These are phyloP conservation scores for Orbilia javanica DNA, from an alignment of 2,329 filamentous ascomycete species.

Conservation along the genomic window DNA sequence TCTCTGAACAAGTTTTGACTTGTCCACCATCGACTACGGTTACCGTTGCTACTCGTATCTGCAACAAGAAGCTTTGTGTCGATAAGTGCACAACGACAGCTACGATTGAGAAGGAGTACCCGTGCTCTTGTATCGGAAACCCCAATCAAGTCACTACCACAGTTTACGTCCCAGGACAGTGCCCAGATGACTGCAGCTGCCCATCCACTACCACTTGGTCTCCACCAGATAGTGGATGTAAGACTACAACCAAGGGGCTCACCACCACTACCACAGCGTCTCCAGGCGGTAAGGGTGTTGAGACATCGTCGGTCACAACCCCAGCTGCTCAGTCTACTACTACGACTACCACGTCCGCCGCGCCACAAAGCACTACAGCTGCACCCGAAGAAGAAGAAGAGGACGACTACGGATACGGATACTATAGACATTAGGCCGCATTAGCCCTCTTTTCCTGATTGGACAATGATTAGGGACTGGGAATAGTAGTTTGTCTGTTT, in stretches of 20 bases:
- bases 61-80: constrained; percentile 11
- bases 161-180: constrained; percentile 22
- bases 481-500: background rate
- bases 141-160: constrained; percentile 1
- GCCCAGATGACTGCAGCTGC: constrained; percentile 13
- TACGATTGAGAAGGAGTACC: background rate
- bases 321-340: background rate
- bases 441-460: background rate
- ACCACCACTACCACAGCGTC: background rate
- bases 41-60: background rate
- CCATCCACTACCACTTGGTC: constrained; percentile 1
- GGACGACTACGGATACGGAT: background rate
- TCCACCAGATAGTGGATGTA: constrained; percentile 4
- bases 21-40: constrained; percentile 32
- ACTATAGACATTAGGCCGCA: background rate
- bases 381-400: background rate
- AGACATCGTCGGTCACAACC: background rate
- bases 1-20: background rate
- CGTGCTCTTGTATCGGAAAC: constrained; percentile 24
- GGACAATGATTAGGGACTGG: background rate
- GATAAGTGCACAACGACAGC: constrained; percentile 4
- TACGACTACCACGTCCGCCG: background rate
- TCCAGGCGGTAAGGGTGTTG: background rate
- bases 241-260: background rate
- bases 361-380: background rate